Conservation (phyloP, 257 asterid genomes). For the Solanum etuberosum region DNA sequence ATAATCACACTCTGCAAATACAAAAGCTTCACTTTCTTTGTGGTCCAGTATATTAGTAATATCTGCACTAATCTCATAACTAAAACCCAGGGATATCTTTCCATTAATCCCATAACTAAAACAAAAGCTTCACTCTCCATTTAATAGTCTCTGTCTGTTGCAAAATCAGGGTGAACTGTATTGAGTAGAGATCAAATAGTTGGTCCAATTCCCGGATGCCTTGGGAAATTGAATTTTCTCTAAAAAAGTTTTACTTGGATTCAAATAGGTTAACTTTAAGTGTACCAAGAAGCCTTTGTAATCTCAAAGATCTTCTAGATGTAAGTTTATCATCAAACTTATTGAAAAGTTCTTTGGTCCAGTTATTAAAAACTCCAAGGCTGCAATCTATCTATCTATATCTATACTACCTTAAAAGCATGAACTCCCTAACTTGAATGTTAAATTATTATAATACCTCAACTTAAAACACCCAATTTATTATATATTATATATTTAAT, state of each 20-base stretch:
- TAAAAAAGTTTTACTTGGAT: not conserved
- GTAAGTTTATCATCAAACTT: conserved; percentile 14
- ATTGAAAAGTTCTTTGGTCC: conserved; percentile 4
- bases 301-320: conserved; percentile 1
- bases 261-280: conserved; percentile 2
- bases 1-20: not conserved
- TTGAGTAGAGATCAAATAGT: not conserved
- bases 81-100: not conserved
- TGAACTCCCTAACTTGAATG: too few relatives aligned
- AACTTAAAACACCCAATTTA: too few relatives aligned
- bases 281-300: conserved; percentile 14
- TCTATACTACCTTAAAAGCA: too few relatives aligned
- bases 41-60: not conserved
- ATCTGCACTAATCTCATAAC: not conserved
- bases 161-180: not conserved
- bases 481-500: too few relatives aligned
- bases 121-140: not conserved
- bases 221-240: conserved; percentile 2
- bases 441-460: too few relatives aligned
- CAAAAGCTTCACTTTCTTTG: not conserved
- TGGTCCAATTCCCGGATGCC: conserved; percentile 15
- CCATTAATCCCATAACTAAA: not conserved
- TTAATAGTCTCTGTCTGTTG: not conserved
- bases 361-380: conserved; percentile 6
- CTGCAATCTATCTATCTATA: too few relatives aligned